phyloP scores from a whole-genome alignment of 208 protist species.

The Lotmaria passim region DNA sequence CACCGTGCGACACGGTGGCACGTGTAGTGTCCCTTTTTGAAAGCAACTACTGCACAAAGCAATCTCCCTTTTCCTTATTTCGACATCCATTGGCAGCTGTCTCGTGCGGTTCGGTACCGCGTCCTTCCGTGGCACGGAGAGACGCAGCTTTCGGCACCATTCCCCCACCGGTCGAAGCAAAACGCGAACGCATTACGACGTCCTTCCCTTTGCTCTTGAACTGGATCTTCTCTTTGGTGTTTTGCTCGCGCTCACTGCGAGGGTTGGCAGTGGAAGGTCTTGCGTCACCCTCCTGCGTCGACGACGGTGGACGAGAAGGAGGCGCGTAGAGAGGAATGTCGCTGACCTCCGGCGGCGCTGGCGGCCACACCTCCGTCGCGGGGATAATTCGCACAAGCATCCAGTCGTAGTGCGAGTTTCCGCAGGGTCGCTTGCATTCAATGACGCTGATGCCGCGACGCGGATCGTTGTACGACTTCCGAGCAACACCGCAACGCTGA shows the following conservation, averaged over 20 bases:
- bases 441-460: constrained; percentile 44
- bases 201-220: constrained; percentile 13
- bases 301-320: background rate
- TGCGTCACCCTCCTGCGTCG: background rate
- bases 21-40: background rate
- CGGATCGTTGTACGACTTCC: constrained; percentile 60
- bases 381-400: constrained; percentile 37
- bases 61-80: background rate
- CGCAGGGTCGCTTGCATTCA: constrained; percentile 50
- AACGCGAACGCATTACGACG: background rate
- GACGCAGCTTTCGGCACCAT: background rate
- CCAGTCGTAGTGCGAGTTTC: constrained; percentile 54
- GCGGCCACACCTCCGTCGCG: constrained; percentile 19
- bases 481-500: constrained; percentile 47
- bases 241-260: background rate
- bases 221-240: background rate
- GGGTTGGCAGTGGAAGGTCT: constrained; percentile 1
- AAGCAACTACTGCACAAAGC: constrained; percentile 12
- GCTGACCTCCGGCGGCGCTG: background rate
- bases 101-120: background rate
- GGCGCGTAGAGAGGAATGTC: constrained; percentile 27
- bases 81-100: background rate
- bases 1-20: too few species aligned
- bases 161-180: background rate
- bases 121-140: background rate